These are phyloP conservation scores for Cardamine resedifolia DNA, from an alignment of 345 rosid genomes.

Conservation along the genomic window DNA sequence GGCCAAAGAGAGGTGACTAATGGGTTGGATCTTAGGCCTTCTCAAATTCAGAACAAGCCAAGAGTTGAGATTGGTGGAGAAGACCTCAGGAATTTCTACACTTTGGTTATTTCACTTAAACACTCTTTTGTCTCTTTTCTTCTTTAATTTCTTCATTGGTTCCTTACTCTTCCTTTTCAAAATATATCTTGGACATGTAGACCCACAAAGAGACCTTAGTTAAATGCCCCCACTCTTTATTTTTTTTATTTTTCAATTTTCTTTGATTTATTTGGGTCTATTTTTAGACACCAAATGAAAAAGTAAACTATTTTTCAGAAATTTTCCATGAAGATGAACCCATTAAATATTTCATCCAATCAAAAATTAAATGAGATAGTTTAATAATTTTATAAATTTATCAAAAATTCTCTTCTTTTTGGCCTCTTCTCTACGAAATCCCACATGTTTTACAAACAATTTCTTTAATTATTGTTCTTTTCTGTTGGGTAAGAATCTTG, in stretches of 20 bases:
- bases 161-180: not conserved
- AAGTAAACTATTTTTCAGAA: not conserved
- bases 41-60: slow-evolving; percentile 39
- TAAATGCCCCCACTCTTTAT: not conserved
- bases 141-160: not conserved
- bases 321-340: not conserved
- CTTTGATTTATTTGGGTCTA: not conserved
- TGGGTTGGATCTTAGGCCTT: slow-evolving; percentile 40
- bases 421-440: not conserved
- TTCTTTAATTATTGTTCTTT: not conserved
- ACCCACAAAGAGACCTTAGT: slow-evolving; percentile 7
- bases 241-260: not conserved
- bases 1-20: slow-evolving; percentile 38
- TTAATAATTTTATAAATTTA: not conserved
- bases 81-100: slow-evolving; percentile 39
- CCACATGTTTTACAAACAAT: not conserved
- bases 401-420: not conserved
- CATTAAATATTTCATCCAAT: not conserved
- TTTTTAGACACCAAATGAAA: not conserved
- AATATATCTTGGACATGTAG: not conserved
- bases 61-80: slow-evolving; percentile 46
- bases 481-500: not conserved
- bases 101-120: slow-evolving; percentile 31
- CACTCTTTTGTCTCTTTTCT: slow-evolving; percentile 1
- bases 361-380: not conserved